Evolutionary conservation across 306 rosid species (phyloP), one percentile per base, ranked within the genome.

Genomic region (Cercis canadensis): DNA sequence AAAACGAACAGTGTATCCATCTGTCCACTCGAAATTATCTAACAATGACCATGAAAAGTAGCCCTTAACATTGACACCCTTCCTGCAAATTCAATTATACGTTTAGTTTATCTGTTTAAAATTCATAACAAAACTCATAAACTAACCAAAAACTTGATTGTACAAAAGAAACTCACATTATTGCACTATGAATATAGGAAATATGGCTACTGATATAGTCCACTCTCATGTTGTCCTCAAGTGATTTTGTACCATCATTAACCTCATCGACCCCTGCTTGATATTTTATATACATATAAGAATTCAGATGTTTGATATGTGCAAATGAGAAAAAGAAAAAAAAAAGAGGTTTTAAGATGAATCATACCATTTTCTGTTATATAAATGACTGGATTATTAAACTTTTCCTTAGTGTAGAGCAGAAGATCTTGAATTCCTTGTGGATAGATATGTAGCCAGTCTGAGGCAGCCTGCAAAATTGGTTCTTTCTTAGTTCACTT

Each of bases 321-420:
- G 45, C 8, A 16, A 3, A 24, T 24, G 29, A 32, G 9, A 37
- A 16, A 46, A 2, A 32, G 0, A 18, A 59, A 47, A 37, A 7
- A n/a, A n/a, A 24, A 24, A 24, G 29, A 24, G 4, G 18, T 29
- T 51, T 24, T 24, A 24, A 24, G 29, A 24, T 24, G 1, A 52
- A 59, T 12, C 33, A 67, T 65, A 84, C 88, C 91, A 79, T 87
- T 87, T 49, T 84, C 91, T 4, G 88, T 81, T 57, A 87, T 70
- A 70, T 81, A 86, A 31, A 86, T 73, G 17, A 51, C 19, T 3
- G 90, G 84, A 78, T 75, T 63, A 29, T 83, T 43, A 33, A 49
- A 87, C 58, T 76, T 81, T 8, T 40, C 50, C 75, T 79, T 87
- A 0, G 55, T 72, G 57, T 81, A 84, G 3, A 76, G 60, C 62